Conservation (phyloP, 805 yeast species). For the Yamadazyma scolyti region DNA sequence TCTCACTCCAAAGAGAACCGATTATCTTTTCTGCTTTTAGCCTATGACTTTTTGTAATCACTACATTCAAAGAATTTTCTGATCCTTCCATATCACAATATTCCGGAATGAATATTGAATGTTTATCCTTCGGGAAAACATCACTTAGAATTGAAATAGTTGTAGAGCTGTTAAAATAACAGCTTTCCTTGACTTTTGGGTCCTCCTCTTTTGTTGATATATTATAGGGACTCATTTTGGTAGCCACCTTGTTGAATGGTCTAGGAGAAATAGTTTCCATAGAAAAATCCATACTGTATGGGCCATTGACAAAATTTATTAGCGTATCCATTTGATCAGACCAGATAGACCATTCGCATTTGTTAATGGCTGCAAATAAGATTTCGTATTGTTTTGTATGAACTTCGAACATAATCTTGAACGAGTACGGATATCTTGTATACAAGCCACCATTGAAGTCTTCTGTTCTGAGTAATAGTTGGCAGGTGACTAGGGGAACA, state of each 20-base stretch:
- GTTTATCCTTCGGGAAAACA: too few relatives aligned
- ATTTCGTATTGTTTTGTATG: conserved; percentile 42
- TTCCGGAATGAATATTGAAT: too few relatives aligned
- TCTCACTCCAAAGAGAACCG: conserved; percentile 9
- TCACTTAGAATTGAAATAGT: too few relatives aligned
- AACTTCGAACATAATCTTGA: conserved; percentile 48
- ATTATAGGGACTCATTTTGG: conserved; percentile 15
- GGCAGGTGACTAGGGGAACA: conserved; percentile 42
- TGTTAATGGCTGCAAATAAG: conserved; percentile 15
- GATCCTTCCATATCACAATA: neutral
- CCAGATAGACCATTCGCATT: conserved; percentile 42
- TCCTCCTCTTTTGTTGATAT: too few relatives aligned
- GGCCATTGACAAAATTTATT: conserved; percentile 24
- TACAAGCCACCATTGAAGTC: conserved; percentile 26
- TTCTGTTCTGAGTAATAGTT: conserved; percentile 17
- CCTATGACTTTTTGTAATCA: conserved; percentile 7
- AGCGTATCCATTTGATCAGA: conserved; percentile 18
- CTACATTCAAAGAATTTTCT: neutral
- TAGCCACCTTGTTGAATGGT: conserved; percentile 14
- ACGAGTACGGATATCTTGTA: conserved; percentile 24
- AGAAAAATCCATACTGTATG: conserved; percentile 17
- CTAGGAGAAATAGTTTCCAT: conserved; percentile 2
- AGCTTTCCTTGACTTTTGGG: conserved; percentile 2
- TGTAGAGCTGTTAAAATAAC: conserved; percentile 8
- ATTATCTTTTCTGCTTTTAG: conserved; percentile 9